Percentiles rank a stretch among this genome's conserved stretches.
These are phyloP conservation scores for Schizonepeta tenuifolia DNA, from an alignment of 257 asterid species.

Conservation along the genomic window DNA sequence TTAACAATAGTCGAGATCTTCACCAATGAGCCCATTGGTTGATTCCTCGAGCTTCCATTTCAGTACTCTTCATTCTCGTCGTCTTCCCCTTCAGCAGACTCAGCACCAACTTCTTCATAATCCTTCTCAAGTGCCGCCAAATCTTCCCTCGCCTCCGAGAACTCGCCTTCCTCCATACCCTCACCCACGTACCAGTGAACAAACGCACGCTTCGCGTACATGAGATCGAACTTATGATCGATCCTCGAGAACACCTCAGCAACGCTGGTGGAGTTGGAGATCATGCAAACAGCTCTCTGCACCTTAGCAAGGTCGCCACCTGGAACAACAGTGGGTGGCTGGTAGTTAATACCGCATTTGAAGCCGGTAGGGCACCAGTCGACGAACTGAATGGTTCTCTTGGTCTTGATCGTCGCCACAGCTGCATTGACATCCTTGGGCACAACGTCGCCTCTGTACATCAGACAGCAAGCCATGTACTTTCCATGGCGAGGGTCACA, in stretches of 20 bases:
- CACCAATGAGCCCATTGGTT: conserved; percentile 48
- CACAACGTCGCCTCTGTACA: conserved; percentile 96
- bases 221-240: conserved; percentile 87
- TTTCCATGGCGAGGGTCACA: conserved; percentile 96
- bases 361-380: conserved; percentile 99
- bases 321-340: conserved; percentile 95
- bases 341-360: conserved; percentile 96
- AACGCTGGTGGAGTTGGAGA: conserved; percentile 92
- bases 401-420: conserved; percentile 94
- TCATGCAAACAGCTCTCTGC: conserved; percentile 98
- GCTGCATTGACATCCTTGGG: conserved; percentile 98
- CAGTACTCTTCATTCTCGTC: conserved; percentile 72
- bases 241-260: conserved; percentile 98
- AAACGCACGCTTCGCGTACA: conserved; percentile 92
- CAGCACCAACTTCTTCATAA: conserved; percentile 92
- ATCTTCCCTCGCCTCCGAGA: conserved; percentile 95
- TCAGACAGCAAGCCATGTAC: conserved; percentile 97
- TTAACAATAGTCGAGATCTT: neutral
- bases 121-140: conserved; percentile 99
- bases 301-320: conserved; percentile 97
- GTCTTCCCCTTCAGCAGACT: conserved; percentile 91
- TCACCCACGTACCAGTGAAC: conserved; percentile 99
- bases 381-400: conserved; percentile 93
- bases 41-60: neutral
- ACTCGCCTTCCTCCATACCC: conserved; percentile 99